Evolutionary conservation across 2,329 filamentous ascomycete genomes (phyloP).

Genomic region (Xylaria digitata): DNA sequence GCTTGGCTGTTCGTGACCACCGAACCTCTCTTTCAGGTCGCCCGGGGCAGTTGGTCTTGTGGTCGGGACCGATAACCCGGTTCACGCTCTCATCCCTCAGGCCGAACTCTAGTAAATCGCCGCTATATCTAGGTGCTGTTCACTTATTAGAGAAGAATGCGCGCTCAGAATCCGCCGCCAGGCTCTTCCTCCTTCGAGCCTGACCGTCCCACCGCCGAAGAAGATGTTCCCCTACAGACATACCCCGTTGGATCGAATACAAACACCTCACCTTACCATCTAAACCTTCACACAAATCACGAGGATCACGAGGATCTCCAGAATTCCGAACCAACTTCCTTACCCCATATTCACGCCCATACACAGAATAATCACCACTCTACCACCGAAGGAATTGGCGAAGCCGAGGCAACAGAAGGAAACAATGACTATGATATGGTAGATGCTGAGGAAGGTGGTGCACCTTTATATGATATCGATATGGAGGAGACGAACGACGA

Average conservation of each 20-base stretch:
- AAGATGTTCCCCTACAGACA: slow-evolving; percentile 40
- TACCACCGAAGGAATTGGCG: slow-evolving; percentile 11
- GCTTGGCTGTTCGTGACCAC: slow-evolving; percentile 28
- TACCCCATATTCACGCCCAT: slow-evolving; percentile 5
- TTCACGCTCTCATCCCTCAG: slow-evolving; percentile 4
- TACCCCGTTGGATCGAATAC: slow-evolving; percentile 34
- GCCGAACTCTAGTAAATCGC: slow-evolving; percentile 13
- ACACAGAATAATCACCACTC: slow-evolving; percentile 23
- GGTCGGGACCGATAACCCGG: slow-evolving; percentile 13
- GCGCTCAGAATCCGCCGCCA: slow-evolving; percentile 40
- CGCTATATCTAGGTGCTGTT: background rate
- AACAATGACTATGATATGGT: slow-evolving; percentile 42
- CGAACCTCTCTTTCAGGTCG: slow-evolving; percentile 16
- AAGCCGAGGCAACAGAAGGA: slow-evolving; percentile 29
- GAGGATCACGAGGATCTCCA: slow-evolving; percentile 21
- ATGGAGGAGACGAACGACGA: slow-evolving; percentile 42
- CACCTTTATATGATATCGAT: slow-evolving; percentile 38
- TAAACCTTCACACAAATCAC: slow-evolving; percentile 14
- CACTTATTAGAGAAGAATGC: slow-evolving; percentile 32
- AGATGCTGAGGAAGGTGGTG: slow-evolving; percentile 47
- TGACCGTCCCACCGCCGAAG: slow-evolving; percentile 41
- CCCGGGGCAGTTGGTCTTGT: slow-evolving; percentile 26
- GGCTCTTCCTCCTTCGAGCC: slow-evolving; percentile 42
- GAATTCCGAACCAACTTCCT: slow-evolving; percentile 15
- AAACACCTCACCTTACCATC: slow-evolving; percentile 25